A percentile compares a stretch with the other conserved stretches of the same genome.
phyloP scores from a whole-genome alignment of 75 land plant genomes.

The Pinus albicaulis region DNA sequence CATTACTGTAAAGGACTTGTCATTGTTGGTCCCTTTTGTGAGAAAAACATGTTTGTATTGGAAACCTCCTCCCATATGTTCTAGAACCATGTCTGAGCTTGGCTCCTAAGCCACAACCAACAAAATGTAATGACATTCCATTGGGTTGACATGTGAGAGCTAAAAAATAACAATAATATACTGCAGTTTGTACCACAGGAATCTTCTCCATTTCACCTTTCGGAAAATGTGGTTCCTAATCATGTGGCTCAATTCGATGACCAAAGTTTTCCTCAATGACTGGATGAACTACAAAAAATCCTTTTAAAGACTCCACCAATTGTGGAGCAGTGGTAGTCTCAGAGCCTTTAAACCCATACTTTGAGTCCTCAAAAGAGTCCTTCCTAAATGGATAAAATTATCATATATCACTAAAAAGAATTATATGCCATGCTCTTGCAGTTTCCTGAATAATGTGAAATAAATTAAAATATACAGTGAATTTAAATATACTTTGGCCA shows the following conservation, averaged over 20 bases:
- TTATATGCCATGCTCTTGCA: slow-evolving; percentile 72
- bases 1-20: no score
- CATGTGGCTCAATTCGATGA: slow-evolving; percentile 72
- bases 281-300: slow-evolving; percentile 82
- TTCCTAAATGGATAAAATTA: slow-evolving; percentile 84
- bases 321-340: slow-evolving; percentile 58
- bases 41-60: no score
- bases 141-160: slow-evolving; percentile 76
- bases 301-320: slow-evolving; percentile 68
- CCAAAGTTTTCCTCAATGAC: slow-evolving; percentile 79
- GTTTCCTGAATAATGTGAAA: slow-evolving; percentile 74
- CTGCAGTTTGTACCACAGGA: slow-evolving; percentile 89
- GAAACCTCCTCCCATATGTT: no score
- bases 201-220: slow-evolving; percentile 66
- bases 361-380: slow-evolving; percentile 83
- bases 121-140: slow-evolving; percentile 93
- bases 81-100: slow-evolving; percentile 87
- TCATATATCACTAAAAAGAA: slow-evolving; percentile 80
- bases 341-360: slow-evolving; percentile 60
- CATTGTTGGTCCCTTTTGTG: no score
- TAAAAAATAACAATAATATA: neutral
- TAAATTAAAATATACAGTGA: no score
- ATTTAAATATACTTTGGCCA: no score
- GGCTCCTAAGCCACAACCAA: slow-evolving; percentile 91
- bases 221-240: slow-evolving; percentile 58